Evolutionary conservation across 306 rosid species (phyloP).

Genomic region (Cyamopsis tetragonoloba): DNA sequence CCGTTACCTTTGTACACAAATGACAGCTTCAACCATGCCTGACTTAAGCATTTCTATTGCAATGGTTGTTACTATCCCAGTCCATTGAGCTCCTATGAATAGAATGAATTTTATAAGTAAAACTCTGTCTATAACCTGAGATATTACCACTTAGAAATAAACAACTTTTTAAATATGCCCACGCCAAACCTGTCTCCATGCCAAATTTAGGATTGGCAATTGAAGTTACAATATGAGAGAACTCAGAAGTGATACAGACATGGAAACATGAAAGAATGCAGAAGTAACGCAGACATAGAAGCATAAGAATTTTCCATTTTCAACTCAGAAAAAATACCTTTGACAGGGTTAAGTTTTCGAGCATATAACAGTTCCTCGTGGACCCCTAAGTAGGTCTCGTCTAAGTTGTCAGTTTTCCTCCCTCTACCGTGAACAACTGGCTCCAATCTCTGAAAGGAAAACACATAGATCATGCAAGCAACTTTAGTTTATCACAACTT

Average conservation of each 20-base stretch:
- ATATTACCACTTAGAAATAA: background rate
- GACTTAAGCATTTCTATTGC: slow-evolving; percentile 96
- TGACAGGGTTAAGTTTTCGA: slow-evolving; percentile 83
- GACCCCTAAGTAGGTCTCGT: slow-evolving; percentile 80
- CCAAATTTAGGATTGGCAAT: background rate
- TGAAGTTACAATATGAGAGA: background rate
- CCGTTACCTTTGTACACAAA: slow-evolving; percentile 88
- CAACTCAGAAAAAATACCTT: slow-evolving; percentile 47
- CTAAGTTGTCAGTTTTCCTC: slow-evolving; percentile 60
- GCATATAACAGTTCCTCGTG: slow-evolving; percentile 78
- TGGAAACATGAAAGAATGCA: background rate
- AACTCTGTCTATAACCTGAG: background rate
- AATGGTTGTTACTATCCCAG: slow-evolving; percentile 92
- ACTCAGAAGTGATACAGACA: background rate
- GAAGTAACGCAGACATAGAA: background rate
- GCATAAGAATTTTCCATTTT: background rate
- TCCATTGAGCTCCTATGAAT: slow-evolving; percentile 92
- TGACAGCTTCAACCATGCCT: slow-evolving; percentile 97
- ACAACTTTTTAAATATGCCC: background rate
- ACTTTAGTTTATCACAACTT: background rate
- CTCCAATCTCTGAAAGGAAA: slow-evolving; percentile 67
- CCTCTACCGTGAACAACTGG: slow-evolving; percentile 95
- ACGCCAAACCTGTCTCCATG: background rate
- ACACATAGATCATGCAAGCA: slow-evolving; percentile 10
- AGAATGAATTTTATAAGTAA: slow-evolving; percentile 1